Conservation (phyloP, 2,329 filamentous ascomycete species). For the Myriosclerotinia scirpicola region DNA sequence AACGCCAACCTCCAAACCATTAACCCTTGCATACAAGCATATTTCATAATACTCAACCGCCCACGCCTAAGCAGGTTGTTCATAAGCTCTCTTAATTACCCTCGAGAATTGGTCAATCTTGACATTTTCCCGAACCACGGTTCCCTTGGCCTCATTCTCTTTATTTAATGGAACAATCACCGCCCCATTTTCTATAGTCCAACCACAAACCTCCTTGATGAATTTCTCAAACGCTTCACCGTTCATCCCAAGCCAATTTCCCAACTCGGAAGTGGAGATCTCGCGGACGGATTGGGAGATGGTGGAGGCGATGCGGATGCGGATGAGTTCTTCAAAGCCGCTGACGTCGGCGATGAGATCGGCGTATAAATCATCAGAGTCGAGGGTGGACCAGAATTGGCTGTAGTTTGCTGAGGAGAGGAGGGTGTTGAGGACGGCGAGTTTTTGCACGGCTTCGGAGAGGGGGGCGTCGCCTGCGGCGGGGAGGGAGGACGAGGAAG, state of each 20-base stretch:
- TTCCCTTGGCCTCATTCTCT: constrained; percentile 96
- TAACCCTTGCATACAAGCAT: constrained; percentile 21
- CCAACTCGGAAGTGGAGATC: constrained; percentile 65
- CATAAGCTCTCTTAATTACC: constrained; percentile 81
- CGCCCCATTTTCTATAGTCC: constrained; percentile 65
- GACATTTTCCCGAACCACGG: constrained; percentile 93
- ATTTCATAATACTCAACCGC: constrained; percentile 4
- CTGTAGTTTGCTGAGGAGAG: constrained; percentile 89
- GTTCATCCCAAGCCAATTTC: constrained; percentile 74
- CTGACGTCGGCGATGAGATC: constrained; percentile 92
- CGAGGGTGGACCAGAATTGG: constrained; percentile 88
- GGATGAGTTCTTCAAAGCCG: constrained; percentile 92
- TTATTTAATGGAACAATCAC: constrained; percentile 87
- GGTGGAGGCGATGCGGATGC: constrained; percentile 83
- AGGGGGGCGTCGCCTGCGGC: constrained; percentile 65
- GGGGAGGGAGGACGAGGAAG: constrained; percentile 49
- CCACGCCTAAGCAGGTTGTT: constrained; percentile 65
- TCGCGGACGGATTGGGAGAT: constrained; percentile 79
- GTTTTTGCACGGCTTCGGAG: constrained; percentile 78
- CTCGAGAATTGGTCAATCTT: constrained; percentile 82
- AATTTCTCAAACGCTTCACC: constrained; percentile 72
- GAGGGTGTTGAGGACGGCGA: constrained; percentile 68
- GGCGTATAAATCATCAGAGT: constrained; percentile 92
- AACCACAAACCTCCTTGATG: constrained; percentile 80
- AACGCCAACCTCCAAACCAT: constrained; percentile 21